Conservation (phyloP, 1,284 basidiomycete genomes). For the Acaromyces ingoldii region DNA sequence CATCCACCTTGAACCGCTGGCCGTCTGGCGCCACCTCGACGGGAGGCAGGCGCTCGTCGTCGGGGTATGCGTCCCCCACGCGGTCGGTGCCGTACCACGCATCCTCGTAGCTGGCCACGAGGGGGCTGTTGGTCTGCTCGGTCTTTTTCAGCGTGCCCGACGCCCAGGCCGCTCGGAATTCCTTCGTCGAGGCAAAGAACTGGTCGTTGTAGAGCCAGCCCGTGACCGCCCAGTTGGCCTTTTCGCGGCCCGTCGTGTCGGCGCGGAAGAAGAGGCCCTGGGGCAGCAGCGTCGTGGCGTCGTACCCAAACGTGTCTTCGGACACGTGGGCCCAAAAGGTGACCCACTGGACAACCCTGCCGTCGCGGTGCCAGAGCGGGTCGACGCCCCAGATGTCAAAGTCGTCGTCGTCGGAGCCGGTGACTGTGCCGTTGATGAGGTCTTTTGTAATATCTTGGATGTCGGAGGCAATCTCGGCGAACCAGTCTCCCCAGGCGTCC, state of each 20-base stretch:
- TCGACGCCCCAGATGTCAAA: slow-evolving; percentile 34
- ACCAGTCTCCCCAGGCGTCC: too few relatives aligned
- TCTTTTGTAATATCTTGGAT: slow-evolving; percentile 43
- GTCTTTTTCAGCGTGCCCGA: slow-evolving; percentile 28
- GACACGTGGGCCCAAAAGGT: not conserved
- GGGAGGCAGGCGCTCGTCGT: slow-evolving; percentile 45
- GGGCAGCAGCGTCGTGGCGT: slow-evolving; percentile 34
- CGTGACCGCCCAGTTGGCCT: slow-evolving; percentile 28
- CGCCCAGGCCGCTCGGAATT: slow-evolving; percentile 46
- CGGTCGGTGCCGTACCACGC: slow-evolving; percentile 43
- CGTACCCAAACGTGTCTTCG: slow-evolving; percentile 13
- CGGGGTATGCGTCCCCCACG: slow-evolving; percentile 12
- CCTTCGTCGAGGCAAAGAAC: slow-evolving; percentile 39
- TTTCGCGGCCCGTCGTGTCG: slow-evolving; percentile 45
- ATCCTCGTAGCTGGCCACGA: slow-evolving; percentile 8
- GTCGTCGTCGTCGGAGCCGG: not conserved
- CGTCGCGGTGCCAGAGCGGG: slow-evolving; percentile 45
- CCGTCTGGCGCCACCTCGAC: slow-evolving; percentile 60
- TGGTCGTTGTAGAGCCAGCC: slow-evolving; percentile 30
- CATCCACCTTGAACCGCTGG: slow-evolving; percentile 60
- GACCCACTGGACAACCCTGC: slow-evolving; percentile 18
- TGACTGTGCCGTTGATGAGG: slow-evolving; percentile 19
- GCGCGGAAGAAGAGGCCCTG: slow-evolving; percentile 39
- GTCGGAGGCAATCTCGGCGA: too few relatives aligned
- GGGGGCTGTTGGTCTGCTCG: slow-evolving; percentile 19